These are phyloP conservation scores for Hymenoscyphus salicellus DNA, from an alignment of 2,329 filamentous ascomycete genomes.

Conservation along the genomic window DNA sequence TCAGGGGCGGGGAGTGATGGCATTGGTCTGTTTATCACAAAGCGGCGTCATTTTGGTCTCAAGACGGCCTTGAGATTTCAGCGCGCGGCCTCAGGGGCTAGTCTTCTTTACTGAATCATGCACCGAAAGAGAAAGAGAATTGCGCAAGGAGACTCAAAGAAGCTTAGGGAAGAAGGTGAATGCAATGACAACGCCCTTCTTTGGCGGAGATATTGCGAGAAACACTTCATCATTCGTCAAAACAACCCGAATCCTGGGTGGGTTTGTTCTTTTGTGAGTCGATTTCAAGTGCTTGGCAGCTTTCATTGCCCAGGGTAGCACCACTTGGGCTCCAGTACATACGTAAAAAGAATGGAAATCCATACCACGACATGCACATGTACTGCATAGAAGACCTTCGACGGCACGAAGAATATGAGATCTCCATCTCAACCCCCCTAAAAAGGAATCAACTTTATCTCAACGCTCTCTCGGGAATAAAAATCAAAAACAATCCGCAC, in stretches of 20 bases:
- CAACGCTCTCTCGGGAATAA: not conserved
- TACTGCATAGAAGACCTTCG: not conserved
- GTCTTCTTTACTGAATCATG: not conserved
- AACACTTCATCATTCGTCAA: not conserved
- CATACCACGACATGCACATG: not conserved
- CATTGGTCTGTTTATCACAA: not conserved
- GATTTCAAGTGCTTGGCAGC: not conserved
- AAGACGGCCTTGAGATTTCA: not conserved
- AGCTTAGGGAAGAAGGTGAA: not conserved
- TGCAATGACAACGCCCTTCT: not conserved
- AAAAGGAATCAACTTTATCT: not conserved
- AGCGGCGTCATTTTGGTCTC: constrained; percentile 3
- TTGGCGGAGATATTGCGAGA: not conserved
- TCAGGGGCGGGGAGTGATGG: not conserved
- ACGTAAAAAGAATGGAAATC: not conserved
- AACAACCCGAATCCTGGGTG: not conserved
- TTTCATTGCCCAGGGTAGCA: not conserved
- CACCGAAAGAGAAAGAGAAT: not conserved
- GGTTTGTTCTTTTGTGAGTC: not conserved
- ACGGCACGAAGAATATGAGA: constrained; percentile 6
- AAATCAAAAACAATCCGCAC: not conserved
- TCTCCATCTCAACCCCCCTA: not conserved
- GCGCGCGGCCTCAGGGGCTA: not conserved
- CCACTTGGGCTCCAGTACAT: not conserved
- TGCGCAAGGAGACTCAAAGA: not conserved